These are phyloP conservation scores for Neurospora tetrasperma DNA, from an alignment of 495 filamentous ascomycete genomes.

Conservation along the genomic window DNA sequence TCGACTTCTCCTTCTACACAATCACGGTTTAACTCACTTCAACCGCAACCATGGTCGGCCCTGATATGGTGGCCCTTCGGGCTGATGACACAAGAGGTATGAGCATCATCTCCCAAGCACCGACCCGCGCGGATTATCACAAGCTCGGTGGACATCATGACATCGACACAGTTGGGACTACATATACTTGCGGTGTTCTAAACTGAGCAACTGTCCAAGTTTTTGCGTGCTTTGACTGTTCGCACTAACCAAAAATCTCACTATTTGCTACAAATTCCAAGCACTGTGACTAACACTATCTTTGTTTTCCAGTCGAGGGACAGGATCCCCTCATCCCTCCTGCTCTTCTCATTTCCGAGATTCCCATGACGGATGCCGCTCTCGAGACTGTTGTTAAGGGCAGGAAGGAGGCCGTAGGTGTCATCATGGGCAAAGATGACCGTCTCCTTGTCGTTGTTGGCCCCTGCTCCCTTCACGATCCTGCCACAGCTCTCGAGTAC, in stretches of 20 bases:
- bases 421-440: conserved; percentile 71
- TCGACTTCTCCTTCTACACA: background rate
- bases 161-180: background rate
- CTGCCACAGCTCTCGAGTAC: conserved; percentile 79
- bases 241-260: background rate
- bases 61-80: conserved; percentile 35
- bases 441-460: conserved; percentile 90
- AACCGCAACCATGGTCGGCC: conserved; percentile 27
- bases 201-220: background rate
- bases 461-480: conserved; percentile 96
- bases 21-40: background rate
- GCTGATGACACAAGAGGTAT: conserved; percentile 42
- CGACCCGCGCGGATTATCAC: background rate
- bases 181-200: background rate
- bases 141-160: background rate
- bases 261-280: background rate
- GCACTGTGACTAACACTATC: conserved; percentile 14
- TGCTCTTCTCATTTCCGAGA: conserved; percentile 74
- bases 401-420: conserved; percentile 68
- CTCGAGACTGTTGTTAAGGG: conserved; percentile 67
- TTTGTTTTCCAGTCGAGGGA: conserved; percentile 58
- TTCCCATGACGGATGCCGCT: conserved; percentile 61
- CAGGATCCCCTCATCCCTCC: conserved; percentile 93
- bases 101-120: background rate
- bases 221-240: background rate